Evolutionary conservation across 352 stramenopile species (phyloP).

Genomic region (Phytopythium montanum): DNA sequence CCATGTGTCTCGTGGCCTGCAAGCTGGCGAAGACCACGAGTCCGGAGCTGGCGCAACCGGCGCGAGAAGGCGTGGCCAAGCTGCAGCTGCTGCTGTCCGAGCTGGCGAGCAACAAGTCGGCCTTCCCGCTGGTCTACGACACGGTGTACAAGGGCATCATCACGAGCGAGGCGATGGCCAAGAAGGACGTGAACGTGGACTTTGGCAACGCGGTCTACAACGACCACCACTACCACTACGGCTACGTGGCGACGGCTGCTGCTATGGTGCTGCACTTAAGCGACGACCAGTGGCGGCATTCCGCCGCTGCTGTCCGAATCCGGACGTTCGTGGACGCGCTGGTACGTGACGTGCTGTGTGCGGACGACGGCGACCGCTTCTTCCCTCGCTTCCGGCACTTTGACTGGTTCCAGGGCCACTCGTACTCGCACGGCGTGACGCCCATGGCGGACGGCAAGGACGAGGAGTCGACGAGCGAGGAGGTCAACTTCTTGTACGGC

Average conservation of each 20-base stretch:
- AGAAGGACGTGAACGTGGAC: slow-evolving; percentile 67
- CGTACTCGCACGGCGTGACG: slow-evolving; percentile 66
- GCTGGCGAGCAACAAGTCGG: slow-evolving; percentile 42
- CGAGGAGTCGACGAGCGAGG: slow-evolving; percentile 64
- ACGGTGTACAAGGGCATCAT: slow-evolving; percentile 69
- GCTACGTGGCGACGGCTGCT: slow-evolving; percentile 53
- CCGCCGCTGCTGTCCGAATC: slow-evolving; percentile 29
- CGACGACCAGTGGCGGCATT: slow-evolving; percentile 33
- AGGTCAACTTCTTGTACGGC: slow-evolving; percentile 69
- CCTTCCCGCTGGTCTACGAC: slow-evolving; percentile 62
- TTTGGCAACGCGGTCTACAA: slow-evolving; percentile 75
- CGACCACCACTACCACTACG: slow-evolving; percentile 76
- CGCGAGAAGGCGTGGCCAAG: slow-evolving; percentile 41
- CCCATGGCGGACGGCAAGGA: slow-evolving; percentile 71
- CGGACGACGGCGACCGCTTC: slow-evolving; percentile 25
- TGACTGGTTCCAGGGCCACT: slow-evolving; percentile 67
- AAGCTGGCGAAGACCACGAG: slow-evolving; percentile 52
- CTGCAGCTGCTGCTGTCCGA: slow-evolving; percentile 38
- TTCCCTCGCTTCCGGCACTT: slow-evolving; percentile 61
- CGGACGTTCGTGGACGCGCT: slow-evolving; percentile 43
- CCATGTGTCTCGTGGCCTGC: slow-evolving; percentile 69
- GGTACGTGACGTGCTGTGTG: slow-evolving; percentile 46
- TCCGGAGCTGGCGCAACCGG: slow-evolving; percentile 42
- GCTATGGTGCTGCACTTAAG: slow-evolving; percentile 43
- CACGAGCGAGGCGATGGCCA: slow-evolving; percentile 43